Evolutionary conservation across 176 grass and related monocot species (phyloP), one percentile per base, ranked within the genome.

Genomic region (Pharus latifolius): DNA sequence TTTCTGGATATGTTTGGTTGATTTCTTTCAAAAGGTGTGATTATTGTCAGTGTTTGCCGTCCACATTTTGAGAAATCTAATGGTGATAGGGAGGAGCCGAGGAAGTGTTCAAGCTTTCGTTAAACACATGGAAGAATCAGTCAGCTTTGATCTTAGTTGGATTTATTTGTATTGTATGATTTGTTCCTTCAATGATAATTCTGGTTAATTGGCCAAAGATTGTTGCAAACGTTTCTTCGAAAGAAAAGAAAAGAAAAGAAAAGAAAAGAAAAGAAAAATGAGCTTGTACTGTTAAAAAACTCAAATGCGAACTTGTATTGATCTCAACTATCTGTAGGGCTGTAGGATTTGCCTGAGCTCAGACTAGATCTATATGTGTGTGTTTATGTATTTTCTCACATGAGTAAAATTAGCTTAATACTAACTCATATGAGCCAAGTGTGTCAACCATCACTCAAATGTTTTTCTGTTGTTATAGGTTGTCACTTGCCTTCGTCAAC

Each of bases 401-500:
- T 15, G 10, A 65, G 3, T 31, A 3, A 65, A 53, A 27, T 43
- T n/a, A n/a, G n/a, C n/a, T n/a, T n/a, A n/a, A n/a, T n/a, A n/a
- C n/a, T n/a, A n/a, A n/a, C n/a, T n/a, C n/a, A n/a, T n/a, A n/a
- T n/a, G n/a, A n/a, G n/a, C n/a, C n/a, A n/a, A n/a, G n/a, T n/a
- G n/a, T n/a, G n/a, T n/a, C n/a, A n/a, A n/a, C n/a, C n/a, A n/a
- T 49, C 60, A 60, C 29, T 25, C 35, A 48, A 19, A 29, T 35
- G 40, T 40, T 53, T 0, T 73, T 4, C 67, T 87, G 2, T 71
- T 40, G 4, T 4, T 78, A 60, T 72, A 99, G 95, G 95, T 99
- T 77, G 55, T 94, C 38, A 94, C 95, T 34, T 94, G 95, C 70
- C 63, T 99, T 9, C 89, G 90, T 61, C 95, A 99, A 72, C 95